Percentiles rank a stretch among this genome's conserved stretches.
Conservation (phyloP, 164 flowering plant genomes). For the Kalanchoe fedtschenkoi region DNA sequence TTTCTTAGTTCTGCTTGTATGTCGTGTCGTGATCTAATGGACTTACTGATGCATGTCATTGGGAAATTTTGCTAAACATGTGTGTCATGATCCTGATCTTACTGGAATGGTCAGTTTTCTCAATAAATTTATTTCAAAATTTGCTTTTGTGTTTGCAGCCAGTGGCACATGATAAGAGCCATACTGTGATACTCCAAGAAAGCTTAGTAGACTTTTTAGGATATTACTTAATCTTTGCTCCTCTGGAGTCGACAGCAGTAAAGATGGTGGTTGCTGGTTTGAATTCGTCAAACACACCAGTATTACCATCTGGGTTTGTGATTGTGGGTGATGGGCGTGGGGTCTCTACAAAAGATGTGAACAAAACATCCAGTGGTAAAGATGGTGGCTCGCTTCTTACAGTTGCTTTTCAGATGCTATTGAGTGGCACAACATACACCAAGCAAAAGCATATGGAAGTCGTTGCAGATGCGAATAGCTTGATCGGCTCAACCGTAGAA, state of each 20-base stretch:
- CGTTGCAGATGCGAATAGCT: background rate
- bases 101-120: background rate
- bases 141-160: conserved; percentile 17
- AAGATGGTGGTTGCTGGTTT: conserved; percentile 20
- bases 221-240: conserved; percentile 27
- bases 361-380: background rate
- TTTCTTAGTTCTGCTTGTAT: background rate
- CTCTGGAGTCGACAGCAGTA: conserved; percentile 20
- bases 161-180: conserved; percentile 16
- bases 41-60: no score
- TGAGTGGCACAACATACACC: background rate
- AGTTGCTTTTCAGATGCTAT: background rate
- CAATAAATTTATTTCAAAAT: no score
- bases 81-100: background rate
- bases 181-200: conserved; percentile 36
- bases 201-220: conserved; percentile 24
- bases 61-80: no score
- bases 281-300: conserved; percentile 18
- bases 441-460: background rate
- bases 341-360: background rate
- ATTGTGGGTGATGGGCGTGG: conserved; percentile 28
- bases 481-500: background rate
- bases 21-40: background rate
- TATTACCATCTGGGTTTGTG: conserved; percentile 36
- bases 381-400: background rate